A percentile compares a stretch with the other conserved stretches of the same genome.
phyloP scores from a whole-genome alignment of 305 asterid genomes.

The Striga hermonthica region DNA sequence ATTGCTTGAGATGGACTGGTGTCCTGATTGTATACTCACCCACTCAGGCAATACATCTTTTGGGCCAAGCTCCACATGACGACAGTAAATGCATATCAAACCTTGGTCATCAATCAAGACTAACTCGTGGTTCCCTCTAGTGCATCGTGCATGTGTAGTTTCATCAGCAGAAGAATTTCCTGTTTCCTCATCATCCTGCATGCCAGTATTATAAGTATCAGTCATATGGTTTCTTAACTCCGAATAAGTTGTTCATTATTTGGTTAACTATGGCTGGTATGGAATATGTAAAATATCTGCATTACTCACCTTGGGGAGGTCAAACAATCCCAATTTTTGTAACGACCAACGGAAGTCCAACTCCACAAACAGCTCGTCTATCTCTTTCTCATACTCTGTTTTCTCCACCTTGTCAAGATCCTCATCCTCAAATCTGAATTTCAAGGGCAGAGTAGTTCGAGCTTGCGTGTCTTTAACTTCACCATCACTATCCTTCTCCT shows the following conservation, averaged over 20 bases:
- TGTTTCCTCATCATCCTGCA: conserved; percentile 32
- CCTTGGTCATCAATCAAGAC: conserved; percentile 42
- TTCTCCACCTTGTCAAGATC: conserved; percentile 32
- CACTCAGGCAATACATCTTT: conserved; percentile 47
- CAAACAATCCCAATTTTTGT: conserved; percentile 18
- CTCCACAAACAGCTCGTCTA: conserved; percentile 37
- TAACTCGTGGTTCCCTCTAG: conserved; percentile 45
- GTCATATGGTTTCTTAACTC: background rate
- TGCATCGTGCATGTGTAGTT: conserved; percentile 37
- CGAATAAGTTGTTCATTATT: background rate
- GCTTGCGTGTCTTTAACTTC: conserved; percentile 13
- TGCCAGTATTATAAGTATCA: conserved; percentile 10
- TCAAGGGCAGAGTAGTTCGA: conserved; percentile 36
- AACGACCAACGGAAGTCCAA: conserved; percentile 8
- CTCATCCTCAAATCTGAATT: conserved; percentile 50
- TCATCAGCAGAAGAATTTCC: conserved; percentile 28
- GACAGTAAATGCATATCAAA: conserved; percentile 40
- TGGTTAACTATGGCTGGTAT: too few species aligned
- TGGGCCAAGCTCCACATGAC: conserved; percentile 36
- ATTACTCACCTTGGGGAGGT: conserved; percentile 33
- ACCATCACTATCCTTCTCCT: conserved; percentile 14
- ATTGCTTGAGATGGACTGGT: conserved; percentile 14
- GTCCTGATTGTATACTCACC: conserved; percentile 33
- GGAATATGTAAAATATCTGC: too few species aligned
- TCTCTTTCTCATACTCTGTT: conserved; percentile 38